A percentile compares a stretch with the other conserved stretches of the same genome.
Conservation (phyloP, 2,329 filamentous ascomycete genomes). For the Fusarium setosum region DNA sequence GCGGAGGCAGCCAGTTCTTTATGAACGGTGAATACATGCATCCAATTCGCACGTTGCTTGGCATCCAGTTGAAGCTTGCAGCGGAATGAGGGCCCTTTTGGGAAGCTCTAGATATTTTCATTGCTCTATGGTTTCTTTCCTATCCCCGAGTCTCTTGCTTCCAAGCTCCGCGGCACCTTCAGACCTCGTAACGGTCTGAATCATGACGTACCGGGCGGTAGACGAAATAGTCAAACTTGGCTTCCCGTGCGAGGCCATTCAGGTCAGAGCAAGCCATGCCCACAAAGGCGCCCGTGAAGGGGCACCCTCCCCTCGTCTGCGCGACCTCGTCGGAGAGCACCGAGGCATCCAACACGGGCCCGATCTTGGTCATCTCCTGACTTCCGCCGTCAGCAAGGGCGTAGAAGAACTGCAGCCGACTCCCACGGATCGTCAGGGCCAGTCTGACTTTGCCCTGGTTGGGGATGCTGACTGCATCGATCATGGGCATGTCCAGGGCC, state of each 20-base stretch:
- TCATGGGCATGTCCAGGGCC: conserved; percentile 55
- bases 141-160: no score
- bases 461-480: conserved; percentile 60
- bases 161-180: no score
- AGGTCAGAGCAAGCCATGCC: conserved; percentile 66
- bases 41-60: no score
- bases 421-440: conserved; percentile 62
- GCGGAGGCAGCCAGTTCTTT: no score
- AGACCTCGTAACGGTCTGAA: no score
- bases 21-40: no score
- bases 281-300: conserved; percentile 71
- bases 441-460: conserved; percentile 65
- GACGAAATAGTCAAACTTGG: conserved; percentile 61
- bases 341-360: conserved; percentile 66
- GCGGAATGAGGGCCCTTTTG: no score
- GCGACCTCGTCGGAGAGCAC: conserved; percentile 72
- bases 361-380: conserved; percentile 59
- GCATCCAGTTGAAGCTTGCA: no score
- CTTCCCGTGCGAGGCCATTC: conserved; percentile 59
- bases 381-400: conserved; percentile 53
- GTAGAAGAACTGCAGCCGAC: conserved; percentile 66
- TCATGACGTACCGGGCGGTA: no score
- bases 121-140: no score
- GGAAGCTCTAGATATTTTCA: no score
- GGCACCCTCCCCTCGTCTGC: conserved; percentile 68